These are phyloP conservation scores for Aaosphaeria arxii DNA, from an alignment of 2,329 filamentous ascomycete genomes.

Conservation along the genomic window DNA sequence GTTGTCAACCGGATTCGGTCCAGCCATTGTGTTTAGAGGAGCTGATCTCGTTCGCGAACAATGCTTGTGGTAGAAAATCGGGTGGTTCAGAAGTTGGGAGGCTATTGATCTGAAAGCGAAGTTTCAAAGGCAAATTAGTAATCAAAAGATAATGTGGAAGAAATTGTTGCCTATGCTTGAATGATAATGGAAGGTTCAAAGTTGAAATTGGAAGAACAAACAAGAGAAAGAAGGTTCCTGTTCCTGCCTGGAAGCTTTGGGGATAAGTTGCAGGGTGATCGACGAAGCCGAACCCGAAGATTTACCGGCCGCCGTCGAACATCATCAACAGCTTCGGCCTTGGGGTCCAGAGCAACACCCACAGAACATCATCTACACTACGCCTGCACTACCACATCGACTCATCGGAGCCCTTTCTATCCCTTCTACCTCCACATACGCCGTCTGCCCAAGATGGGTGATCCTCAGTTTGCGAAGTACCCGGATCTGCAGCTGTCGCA, in stretches of 20 bases:
- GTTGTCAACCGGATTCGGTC: constrained; percentile 8
- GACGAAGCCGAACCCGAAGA: constrained; percentile 1
- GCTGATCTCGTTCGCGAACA: too few species aligned
- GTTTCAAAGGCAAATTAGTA: too few species aligned
- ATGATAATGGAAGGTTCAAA: too few species aligned
- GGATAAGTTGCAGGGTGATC: neutral
- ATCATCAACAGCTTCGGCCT: constrained; percentile 8
- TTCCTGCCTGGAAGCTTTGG: neutral
- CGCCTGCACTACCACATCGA: constrained; percentile 1
- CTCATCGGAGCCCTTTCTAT: constrained; percentile 3
- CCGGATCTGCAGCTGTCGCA: constrained; percentile 78
- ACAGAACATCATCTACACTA: constrained; percentile 7
- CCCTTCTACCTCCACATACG: constrained; percentile 4
- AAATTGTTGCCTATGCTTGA: too few species aligned
- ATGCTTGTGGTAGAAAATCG: too few species aligned
- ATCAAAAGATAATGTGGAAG: too few species aligned
- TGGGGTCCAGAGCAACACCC: constrained; percentile 6
- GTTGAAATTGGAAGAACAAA: too few species aligned
- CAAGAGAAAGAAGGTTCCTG: too few species aligned
- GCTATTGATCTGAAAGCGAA: too few species aligned
- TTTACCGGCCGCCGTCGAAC: constrained; percentile 1
- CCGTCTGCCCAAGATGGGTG: constrained; percentile 54
- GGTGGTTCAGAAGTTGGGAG: too few species aligned
- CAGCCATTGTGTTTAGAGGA: constrained; percentile 14
- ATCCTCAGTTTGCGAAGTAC: constrained; percentile 83